These are phyloP conservation scores for Curvularia sp. DNA, from an alignment of 2,329 filamentous ascomycete species.

Conservation along the genomic window DNA sequence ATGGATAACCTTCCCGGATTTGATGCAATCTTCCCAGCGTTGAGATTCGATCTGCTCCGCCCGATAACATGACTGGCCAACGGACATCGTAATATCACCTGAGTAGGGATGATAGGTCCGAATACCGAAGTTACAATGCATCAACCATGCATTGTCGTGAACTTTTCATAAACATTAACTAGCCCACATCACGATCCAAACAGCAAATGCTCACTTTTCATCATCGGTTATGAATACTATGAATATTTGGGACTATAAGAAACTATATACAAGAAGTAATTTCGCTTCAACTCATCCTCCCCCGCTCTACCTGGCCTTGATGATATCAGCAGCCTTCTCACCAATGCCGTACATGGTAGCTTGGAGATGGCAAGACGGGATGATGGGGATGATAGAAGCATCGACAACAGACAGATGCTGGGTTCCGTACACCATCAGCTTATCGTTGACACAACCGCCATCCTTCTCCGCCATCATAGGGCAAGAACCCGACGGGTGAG, in stretches of 20 bases:
- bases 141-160: too few relatives aligned
- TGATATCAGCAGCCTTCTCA: constrained; percentile 47
- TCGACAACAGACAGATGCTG: constrained; percentile 39
- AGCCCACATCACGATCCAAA: not conserved
- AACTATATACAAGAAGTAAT: constrained; percentile 9
- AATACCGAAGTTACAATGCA: too few relatives aligned
- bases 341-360: constrained; percentile 44
- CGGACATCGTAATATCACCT: too few relatives aligned
- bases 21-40: too few relatives aligned
- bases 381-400: constrained; percentile 44
- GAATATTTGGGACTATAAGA: too few relatives aligned
- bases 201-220: not conserved
- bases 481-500: constrained; percentile 43
- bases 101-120: too few relatives aligned
- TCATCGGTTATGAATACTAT: not conserved
- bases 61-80: too few relatives aligned
- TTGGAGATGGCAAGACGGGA: constrained; percentile 40
- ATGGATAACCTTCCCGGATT: too few relatives aligned
- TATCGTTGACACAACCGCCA: constrained; percentile 40
- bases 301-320: constrained; percentile 31
- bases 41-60: too few relatives aligned
- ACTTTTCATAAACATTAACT: too few relatives aligned
- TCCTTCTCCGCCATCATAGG: constrained; percentile 38
- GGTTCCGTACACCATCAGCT: constrained; percentile 42
- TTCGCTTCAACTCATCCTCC: not conserved